phyloP scores from a whole-genome alignment of 164 flowering plant species.

The Magnolia changhungtana region DNA sequence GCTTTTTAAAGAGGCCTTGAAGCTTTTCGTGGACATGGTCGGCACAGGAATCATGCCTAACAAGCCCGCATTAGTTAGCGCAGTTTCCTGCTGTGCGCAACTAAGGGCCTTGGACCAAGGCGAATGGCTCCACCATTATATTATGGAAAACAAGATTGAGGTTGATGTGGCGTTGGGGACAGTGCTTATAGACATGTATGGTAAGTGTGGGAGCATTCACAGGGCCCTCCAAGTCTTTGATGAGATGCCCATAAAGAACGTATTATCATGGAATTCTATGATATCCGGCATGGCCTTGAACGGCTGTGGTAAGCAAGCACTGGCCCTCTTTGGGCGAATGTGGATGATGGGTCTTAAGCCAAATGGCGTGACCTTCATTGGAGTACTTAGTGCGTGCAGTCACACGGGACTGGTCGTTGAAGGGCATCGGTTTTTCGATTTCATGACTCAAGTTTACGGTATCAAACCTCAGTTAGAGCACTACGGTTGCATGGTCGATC shows the following conservation, averaged over 20 bases:
- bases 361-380: slow-evolving; percentile 26
- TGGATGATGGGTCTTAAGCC: slow-evolving; percentile 20
- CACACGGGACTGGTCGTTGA: slow-evolving; percentile 32
- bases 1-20: slow-evolving; percentile 20
- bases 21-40: slow-evolving; percentile 22
- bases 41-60: slow-evolving; percentile 18
- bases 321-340: slow-evolving; percentile 26
- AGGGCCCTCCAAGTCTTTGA: slow-evolving; percentile 25
- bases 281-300: slow-evolving; percentile 29
- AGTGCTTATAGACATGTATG: slow-evolving; percentile 33
- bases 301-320: slow-evolving; percentile 28
- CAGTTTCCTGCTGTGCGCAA: slow-evolving; percentile 31
- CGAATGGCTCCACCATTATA: slow-evolving; percentile 19
- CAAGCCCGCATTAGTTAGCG: slow-evolving; percentile 25
- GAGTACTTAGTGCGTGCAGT: slow-evolving; percentile 30
- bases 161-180: slow-evolving; percentile 23
- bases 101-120: slow-evolving; percentile 30
- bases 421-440: slow-evolving; percentile 18
- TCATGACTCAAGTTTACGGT: slow-evolving; percentile 22
- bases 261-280: slow-evolving; percentile 31
- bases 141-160: slow-evolving; percentile 14
- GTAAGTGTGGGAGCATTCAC: slow-evolving; percentile 27
- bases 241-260: slow-evolving; percentile 25
- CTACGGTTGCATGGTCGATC: slow-evolving; percentile 37
- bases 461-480: slow-evolving; percentile 30